Percentiles rank a stretch among this genome's conserved stretches.
Conservation (phyloP, 331 rosid genomes). For the Dryas integrifolia region DNA sequence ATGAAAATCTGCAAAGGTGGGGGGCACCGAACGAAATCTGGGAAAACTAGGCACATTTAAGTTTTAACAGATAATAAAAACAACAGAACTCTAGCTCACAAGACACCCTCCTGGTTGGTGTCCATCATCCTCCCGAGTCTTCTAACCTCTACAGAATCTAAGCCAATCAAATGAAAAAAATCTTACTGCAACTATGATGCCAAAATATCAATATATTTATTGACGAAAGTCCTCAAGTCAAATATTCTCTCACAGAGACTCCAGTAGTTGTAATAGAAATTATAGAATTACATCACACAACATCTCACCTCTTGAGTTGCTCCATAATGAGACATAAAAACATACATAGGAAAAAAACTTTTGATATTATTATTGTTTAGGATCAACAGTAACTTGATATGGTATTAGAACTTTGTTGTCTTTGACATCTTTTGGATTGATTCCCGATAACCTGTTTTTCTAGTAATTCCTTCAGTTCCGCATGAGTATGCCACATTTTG, state of each 20-base stretch:
- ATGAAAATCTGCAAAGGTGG: not conserved
- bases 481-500: too few species aligned
- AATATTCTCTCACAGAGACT: not conserved
- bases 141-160: not conserved
- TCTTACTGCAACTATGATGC: not conserved
- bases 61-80: not conserved
- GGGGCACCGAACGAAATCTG: not conserved
- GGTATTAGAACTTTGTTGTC: not conserved
- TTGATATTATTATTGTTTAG: not conserved
- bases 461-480: too few species aligned
- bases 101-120: not conserved
- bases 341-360: not conserved
- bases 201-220: not conserved
- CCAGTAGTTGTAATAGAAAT: too few species aligned
- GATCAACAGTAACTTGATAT: not conserved
- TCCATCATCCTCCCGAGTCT: too few species aligned
- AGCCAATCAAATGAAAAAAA: not conserved
- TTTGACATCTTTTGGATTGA: too few species aligned
- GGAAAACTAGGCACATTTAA: not conserved
- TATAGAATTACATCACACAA: too few species aligned
- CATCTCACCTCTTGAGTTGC: too few species aligned
- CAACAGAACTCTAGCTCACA: not conserved
- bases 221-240: not conserved
- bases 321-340: not conserved
- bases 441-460: too few species aligned